Conservation (phyloP, 306 rosid species). For the Inga oerstediana region DNA sequence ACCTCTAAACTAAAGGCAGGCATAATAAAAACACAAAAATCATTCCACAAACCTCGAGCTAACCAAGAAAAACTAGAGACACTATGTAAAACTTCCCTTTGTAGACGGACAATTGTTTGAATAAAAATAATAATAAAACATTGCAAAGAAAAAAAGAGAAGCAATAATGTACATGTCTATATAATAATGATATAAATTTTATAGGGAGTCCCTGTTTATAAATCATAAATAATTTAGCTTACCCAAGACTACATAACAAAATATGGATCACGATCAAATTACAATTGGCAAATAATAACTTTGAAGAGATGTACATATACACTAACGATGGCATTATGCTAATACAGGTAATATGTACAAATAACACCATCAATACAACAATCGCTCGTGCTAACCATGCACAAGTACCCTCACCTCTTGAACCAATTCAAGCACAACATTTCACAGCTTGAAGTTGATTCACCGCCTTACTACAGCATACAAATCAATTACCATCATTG, state of each 20-base stretch:
- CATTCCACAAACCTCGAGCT: too few relatives aligned
- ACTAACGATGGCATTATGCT: constrained; percentile 30
- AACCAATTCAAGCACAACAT: constrained; percentile 21
- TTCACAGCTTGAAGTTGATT: constrained; percentile 30
- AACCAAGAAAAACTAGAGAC: too few relatives aligned
- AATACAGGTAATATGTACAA: constrained; percentile 38
- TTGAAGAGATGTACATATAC: neutral
- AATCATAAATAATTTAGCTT: too few relatives aligned
- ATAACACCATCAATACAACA: neutral
- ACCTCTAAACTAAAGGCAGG: too few relatives aligned
- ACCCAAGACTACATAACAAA: neutral
- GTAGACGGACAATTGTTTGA: too few relatives aligned
- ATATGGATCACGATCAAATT: neutral
- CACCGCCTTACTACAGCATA: constrained; percentile 18
- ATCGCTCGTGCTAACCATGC: constrained; percentile 12
- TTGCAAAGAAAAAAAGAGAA: too few relatives aligned
- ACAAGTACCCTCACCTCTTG: neutral
- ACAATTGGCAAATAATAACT: neutral
- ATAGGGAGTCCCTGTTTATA: neutral
- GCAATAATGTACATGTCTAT: too few relatives aligned
- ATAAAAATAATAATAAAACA: too few relatives aligned
- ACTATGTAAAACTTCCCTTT: too few relatives aligned
- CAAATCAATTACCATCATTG: constrained; percentile 27
- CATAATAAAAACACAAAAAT: too few relatives aligned
- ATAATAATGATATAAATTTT: too few relatives aligned